Evolutionary conservation across 2,329 filamentous ascomycete genomes (phyloP).

Genomic region (Aspergillus tubingensis): DNA sequence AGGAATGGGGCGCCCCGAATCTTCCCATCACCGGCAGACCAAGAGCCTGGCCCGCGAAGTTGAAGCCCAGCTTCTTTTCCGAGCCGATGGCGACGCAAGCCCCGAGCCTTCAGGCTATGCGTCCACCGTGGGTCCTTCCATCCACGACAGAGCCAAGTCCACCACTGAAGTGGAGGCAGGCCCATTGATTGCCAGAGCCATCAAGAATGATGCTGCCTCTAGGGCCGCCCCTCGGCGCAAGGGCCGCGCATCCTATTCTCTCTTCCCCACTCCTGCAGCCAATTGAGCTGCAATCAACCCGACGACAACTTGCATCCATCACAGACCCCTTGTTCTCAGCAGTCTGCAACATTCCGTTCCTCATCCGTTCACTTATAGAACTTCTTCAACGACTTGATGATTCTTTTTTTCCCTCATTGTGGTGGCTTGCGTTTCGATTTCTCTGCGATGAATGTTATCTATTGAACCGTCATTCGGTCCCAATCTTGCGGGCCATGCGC

Average conservation of each 20-base stretch:
- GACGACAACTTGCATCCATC: neutral
- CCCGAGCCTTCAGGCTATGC: constrained; percentile 30
- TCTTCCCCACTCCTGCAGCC: constrained; percentile 23
- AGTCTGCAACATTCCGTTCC: constrained; percentile 4
- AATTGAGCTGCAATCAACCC: constrained; percentile 6
- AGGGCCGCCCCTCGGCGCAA: constrained; percentile 37
- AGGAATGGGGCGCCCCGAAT: constrained; percentile 22
- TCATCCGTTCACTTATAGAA: constrained; percentile 21
- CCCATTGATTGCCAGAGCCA: constrained; percentile 15
- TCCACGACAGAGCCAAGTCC: constrained; percentile 42
- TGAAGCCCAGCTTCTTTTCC: constrained; percentile 33
- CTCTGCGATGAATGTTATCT: constrained; percentile 19
- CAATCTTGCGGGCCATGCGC: constrained; percentile 10
- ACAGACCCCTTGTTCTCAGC: neutral
- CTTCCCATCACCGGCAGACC: constrained; percentile 38
- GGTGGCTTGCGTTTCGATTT: constrained; percentile 13
- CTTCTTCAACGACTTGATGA: constrained; percentile 32
- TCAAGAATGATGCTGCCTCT: constrained; percentile 27
- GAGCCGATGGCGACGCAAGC: constrained; percentile 29
- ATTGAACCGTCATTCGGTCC: constrained; percentile 18
- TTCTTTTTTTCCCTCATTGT: constrained; percentile 18
- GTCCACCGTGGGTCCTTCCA: constrained; percentile 19
- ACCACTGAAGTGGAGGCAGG: constrained; percentile 35
- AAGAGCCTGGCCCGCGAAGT: constrained; percentile 40
- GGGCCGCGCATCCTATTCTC: constrained; percentile 48